Conservation (phyloP, 1,139 yeast species). For the Suhomyces guaymorum region DNA sequence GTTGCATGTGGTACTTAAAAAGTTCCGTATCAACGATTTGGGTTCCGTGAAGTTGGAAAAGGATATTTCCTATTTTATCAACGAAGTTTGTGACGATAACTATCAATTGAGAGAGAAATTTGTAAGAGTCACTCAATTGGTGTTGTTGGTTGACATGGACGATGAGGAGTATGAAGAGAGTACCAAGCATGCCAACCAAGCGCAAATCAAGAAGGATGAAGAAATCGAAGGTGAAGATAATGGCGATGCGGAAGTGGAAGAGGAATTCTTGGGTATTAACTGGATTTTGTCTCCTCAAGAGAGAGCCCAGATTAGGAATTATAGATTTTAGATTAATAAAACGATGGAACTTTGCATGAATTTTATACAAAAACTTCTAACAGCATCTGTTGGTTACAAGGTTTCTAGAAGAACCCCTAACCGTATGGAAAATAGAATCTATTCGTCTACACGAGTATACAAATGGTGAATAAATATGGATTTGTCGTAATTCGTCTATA, state of each 20-base stretch:
- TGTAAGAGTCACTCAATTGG: conserved; percentile 78
- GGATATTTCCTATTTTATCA: conserved; percentile 73
- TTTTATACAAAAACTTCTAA: neutral
- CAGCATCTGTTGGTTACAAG: too few relatives aligned
- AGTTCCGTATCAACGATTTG: conserved; percentile 64
- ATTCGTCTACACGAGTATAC: too few relatives aligned
- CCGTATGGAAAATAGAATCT: too few relatives aligned
- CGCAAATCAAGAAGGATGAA: conserved; percentile 10
- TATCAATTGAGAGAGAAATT: conserved; percentile 79
- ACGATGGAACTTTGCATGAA: neutral
- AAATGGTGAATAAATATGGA: too few relatives aligned
- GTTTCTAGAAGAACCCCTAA: too few relatives aligned
- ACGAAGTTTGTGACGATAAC: conserved; percentile 59
- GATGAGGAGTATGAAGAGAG: conserved; percentile 65
- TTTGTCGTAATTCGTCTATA: too few relatives aligned
- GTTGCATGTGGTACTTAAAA: conserved; percentile 63
- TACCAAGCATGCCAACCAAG: conserved; percentile 23
- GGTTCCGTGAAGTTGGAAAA: conserved; percentile 86
- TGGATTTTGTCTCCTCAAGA: conserved; percentile 86
- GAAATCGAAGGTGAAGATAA: conserved; percentile 30
- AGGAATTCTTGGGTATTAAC: conserved; percentile 53
- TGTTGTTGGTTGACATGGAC: conserved; percentile 79
- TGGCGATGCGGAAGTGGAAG: conserved; percentile 35
- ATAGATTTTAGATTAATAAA: conserved; percentile 27
- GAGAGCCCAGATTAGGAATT: conserved; percentile 56